Percentiles rank a stretch among this genome's conserved stretches.
phyloP scores from a whole-genome alignment of 768 basidiomycete species.

The Amanita pallidorosea region DNA sequence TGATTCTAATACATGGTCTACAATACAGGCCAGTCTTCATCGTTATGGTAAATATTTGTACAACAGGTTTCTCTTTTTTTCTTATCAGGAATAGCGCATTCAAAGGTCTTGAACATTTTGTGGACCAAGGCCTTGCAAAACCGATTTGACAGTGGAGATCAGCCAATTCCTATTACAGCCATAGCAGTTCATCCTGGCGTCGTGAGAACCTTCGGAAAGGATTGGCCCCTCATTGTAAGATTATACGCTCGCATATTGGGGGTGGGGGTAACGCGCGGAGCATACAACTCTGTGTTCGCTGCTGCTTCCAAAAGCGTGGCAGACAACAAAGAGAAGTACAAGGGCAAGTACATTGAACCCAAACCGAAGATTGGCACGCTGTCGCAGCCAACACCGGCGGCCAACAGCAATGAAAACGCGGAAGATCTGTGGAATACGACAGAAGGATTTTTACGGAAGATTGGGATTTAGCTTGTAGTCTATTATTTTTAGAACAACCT shows the following conservation, averaged over 20 bases:
- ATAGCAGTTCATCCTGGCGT: constrained; percentile 32
- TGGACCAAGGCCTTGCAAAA: constrained; percentile 40
- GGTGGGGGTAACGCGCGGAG: constrained; percentile 18
- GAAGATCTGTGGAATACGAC: constrained; percentile 29
- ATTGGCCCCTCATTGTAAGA: constrained; percentile 6
- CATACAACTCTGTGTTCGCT: constrained; percentile 26
- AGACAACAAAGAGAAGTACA: constrained; percentile 20
- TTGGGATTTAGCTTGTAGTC: constrained; percentile 8
- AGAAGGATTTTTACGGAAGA: constrained; percentile 18
- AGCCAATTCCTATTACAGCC: constrained; percentile 20
- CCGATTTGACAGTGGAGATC: constrained; percentile 24
- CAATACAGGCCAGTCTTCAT: constrained; percentile 10
- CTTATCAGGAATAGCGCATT: constrained; percentile 21
- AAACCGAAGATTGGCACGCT: constrained; percentile 19
- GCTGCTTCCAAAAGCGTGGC: constrained; percentile 25
- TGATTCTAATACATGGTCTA: constrained; percentile 15
- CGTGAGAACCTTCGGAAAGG: constrained; percentile 19
- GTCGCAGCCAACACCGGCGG: constrained; percentile 15
- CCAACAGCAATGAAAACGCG: constrained; percentile 20
- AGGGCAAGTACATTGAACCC: constrained; percentile 22
- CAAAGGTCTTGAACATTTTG: constrained; percentile 42
- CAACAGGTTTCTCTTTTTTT: neutral
- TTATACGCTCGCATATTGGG: constrained; percentile 9
- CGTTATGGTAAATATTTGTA: constrained; percentile 20
- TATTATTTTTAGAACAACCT: neutral